These are phyloP conservation scores for Fusarium nurragi DNA, from an alignment of 2,329 filamentous ascomycete species.

Conservation along the genomic window DNA sequence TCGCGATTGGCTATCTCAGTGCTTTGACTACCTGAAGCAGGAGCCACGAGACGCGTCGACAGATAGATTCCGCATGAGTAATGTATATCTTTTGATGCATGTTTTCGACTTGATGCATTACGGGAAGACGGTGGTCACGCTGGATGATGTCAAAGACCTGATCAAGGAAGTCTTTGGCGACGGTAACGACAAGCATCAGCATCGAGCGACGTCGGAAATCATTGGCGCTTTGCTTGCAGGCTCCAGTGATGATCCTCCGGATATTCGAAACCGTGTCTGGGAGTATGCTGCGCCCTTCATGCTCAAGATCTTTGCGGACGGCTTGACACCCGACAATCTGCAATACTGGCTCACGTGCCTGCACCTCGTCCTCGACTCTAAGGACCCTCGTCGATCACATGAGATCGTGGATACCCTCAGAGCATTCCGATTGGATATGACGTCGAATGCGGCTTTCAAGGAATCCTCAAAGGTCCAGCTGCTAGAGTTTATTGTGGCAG, in stretches of 20 bases:
- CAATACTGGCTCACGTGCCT: slow-evolving; percentile 96
- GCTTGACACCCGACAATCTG: slow-evolving; percentile 91
- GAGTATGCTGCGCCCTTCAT: slow-evolving; percentile 90
- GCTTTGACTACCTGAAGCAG: slow-evolving; percentile 95
- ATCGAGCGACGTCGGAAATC: slow-evolving; percentile 94
- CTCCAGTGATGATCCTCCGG: slow-evolving; percentile 78
- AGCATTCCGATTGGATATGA: slow-evolving; percentile 90
- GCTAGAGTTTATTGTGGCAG: slow-evolving; percentile 85
- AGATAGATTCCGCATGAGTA: slow-evolving; percentile 90
- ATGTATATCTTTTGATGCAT: slow-evolving; percentile 86
- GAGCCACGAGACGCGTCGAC: slow-evolving; percentile 84
- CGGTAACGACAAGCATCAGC: slow-evolving; percentile 96
- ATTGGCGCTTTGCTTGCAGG: slow-evolving; percentile 84
- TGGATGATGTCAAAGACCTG: slow-evolving; percentile 88
- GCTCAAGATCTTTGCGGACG: slow-evolving; percentile 86
- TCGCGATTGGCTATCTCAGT: slow-evolving; percentile 84
- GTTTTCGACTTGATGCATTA: slow-evolving; percentile 90
- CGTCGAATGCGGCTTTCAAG: slow-evolving; percentile 97
- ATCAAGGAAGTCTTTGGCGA: slow-evolving; percentile 83
- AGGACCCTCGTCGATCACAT: slow-evolving; percentile 87
- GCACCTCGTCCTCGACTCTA: slow-evolving; percentile 86
- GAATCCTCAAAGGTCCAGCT: slow-evolving; percentile 96
- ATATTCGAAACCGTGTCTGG: slow-evolving; percentile 83
- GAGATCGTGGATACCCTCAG: slow-evolving; percentile 86
- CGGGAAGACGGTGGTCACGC: slow-evolving; percentile 78